A percentile compares a stretch with the other conserved stretches of the same genome.
Evolutionary conservation across 345 rosid genomes (phyloP).

Genomic region (Salix caprea): DNA sequence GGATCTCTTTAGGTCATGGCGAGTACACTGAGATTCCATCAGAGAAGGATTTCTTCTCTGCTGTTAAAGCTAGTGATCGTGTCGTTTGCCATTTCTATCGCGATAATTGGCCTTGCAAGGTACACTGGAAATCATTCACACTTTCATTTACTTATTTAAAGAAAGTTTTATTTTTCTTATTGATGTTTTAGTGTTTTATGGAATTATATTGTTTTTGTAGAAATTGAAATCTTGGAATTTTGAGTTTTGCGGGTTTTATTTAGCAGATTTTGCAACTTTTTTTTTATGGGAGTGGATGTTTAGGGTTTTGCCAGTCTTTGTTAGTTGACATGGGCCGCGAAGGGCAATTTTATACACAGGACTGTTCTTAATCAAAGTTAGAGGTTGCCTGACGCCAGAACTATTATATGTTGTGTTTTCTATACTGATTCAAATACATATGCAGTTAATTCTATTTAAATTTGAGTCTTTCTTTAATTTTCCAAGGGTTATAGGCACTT

Average conservation of each 20-base stretch:
- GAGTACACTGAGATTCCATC: constrained; percentile 77
- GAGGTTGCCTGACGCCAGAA: not conserved
- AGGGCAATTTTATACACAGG: not conserved
- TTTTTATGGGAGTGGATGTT: not conserved
- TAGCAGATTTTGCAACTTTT: not conserved
- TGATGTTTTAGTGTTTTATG: not conserved
- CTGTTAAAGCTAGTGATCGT: constrained; percentile 87
- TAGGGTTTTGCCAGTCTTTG: not conserved
- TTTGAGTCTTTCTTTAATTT: not conserved
- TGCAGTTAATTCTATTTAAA: not conserved
- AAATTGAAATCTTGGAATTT: not conserved
- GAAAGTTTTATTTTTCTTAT: not conserved
- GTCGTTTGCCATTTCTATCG: constrained; percentile 96
- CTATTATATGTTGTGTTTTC: not conserved
- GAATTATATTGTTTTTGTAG: not conserved
- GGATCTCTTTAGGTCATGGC: constrained; percentile 95
- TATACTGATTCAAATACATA: not conserved
- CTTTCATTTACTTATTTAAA: not conserved
- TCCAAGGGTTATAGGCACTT: not conserved
- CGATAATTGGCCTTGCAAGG: constrained; percentile 99
- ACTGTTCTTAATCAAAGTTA: not conserved
- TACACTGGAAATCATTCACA: not conserved
- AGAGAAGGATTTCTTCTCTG: constrained; percentile 85
- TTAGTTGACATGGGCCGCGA: not conserved
- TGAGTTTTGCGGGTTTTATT: not conserved